Percentiles rank a stretch among this genome's conserved stretches.
Evolutionary conservation across 1,284 basidiomycete genomes (phyloP).

Genomic region (Spongispora temasekensis): DNA sequence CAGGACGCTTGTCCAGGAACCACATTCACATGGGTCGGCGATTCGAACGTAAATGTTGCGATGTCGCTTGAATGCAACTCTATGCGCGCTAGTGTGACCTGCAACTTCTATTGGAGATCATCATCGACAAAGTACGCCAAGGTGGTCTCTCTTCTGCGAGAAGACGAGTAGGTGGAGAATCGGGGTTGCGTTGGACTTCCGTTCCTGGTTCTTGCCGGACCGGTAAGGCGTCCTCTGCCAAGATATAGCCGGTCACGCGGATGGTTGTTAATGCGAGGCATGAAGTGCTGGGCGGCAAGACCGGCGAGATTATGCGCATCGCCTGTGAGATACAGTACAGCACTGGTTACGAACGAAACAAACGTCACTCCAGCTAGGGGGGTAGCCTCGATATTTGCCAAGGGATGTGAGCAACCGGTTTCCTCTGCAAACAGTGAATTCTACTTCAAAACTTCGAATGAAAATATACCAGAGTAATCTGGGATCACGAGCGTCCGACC

Average conservation of each 20-base stretch:
- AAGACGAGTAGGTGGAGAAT: constrained; percentile 58
- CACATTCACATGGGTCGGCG: constrained; percentile 38
- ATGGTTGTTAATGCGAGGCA: constrained; percentile 62
- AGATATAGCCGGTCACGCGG: constrained; percentile 50
- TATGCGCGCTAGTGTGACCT: constrained; percentile 38
- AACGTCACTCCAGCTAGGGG: constrained; percentile 57
- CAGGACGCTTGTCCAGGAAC: constrained; percentile 57
- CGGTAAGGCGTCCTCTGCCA: constrained; percentile 58
- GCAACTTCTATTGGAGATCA: constrained; percentile 25
- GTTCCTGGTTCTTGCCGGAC: constrained; percentile 45
- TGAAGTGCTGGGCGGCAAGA: constrained; percentile 46
- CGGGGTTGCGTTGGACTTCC: constrained; percentile 45
- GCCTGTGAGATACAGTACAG: constrained; percentile 65
- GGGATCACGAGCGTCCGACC: constrained; percentile 58
- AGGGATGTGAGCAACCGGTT: constrained; percentile 63
- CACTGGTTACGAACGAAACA: constrained; percentile 53
- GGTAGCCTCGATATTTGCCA: constrained; percentile 61
- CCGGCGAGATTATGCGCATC: constrained; percentile 53
- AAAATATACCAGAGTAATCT: constrained; percentile 55
- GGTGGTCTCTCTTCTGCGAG: constrained; percentile 51
- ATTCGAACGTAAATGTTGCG: constrained; percentile 57
- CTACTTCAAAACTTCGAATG: no score
- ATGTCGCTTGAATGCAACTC: constrained; percentile 48
- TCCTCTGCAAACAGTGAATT: constrained; percentile 39
- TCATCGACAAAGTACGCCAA: constrained; percentile 29